Evolutionary conservation across 208 protist species (phyloP), one percentile per base, ranked within the genome.

Genomic region (Endotrypanum monterogeii): DNA sequence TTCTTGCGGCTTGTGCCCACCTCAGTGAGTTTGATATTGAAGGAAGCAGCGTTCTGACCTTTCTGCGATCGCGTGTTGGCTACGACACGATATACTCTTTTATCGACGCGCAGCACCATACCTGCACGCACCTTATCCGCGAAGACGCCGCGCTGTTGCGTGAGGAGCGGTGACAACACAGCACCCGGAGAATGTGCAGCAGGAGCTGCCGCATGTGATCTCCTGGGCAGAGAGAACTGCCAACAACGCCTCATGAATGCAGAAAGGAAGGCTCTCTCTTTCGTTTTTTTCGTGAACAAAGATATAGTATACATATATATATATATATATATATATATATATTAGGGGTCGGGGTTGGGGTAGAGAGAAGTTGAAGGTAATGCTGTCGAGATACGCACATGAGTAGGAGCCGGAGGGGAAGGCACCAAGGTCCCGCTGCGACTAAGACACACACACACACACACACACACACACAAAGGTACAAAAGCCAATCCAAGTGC

Each of bases 31-130:
- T 94, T 94, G 54, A 97, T 86, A 68, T 95, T 94, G 83, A 96
- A 95, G 28, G 89, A 93, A 28, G 90, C 93, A 54, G 93, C 93
- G 67, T 91, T 95, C 71, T 97, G 90, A n/a, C 93, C 93, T 52
- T 97, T 97, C 73, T 97, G 93, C 28, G 93, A 95, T 51, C 93
- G 90, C 9, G 88, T 95, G 79, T 89, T 93, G 58, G 84, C 87
- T 14, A 92, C 62, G 30, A 95, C 93, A 60, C 93, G 90, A 66
- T 89, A 97, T 58, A 87, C 79, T 16, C 80, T 69, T 71, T 94
- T 93, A 77, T 97, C 93, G 30, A 95, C 76, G 35, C 87, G 86
- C 37, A 97, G 61, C 44, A 97, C 85, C 83, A 94, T 90, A n/a
- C 93, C 93, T 25, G 91, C 89, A 20, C 93, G 85, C 51, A 94